Evolutionary conservation across 139 green algal species (phyloP).

Genomic region (Picochlorum costavermella): DNA sequence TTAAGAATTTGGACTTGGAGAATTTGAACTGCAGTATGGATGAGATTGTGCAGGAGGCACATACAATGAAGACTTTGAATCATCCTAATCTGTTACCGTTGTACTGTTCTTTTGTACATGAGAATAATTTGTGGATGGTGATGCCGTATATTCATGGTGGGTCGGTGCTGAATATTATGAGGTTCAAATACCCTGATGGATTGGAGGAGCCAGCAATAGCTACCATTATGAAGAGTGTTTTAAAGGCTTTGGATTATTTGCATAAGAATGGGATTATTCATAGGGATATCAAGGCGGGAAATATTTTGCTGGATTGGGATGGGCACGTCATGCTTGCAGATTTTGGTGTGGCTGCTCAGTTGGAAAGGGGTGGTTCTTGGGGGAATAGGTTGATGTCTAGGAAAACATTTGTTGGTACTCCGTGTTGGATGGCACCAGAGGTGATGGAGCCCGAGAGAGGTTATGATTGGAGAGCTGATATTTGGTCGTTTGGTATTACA

Average conservation of each 20-base stretch:
- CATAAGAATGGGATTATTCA: slow-evolving; percentile 92
- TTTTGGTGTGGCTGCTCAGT: slow-evolving; percentile 91
- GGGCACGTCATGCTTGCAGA: slow-evolving; percentile 88
- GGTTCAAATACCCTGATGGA: slow-evolving; percentile 75
- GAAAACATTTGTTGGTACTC: slow-evolving; percentile 85
- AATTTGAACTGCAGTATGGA: slow-evolving; percentile 82
- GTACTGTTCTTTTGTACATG: slow-evolving; percentile 84
- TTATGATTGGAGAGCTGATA: slow-evolving; percentile 86
- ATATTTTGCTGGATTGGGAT: slow-evolving; percentile 91
- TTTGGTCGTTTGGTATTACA: slow-evolving; percentile 99
- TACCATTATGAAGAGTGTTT: slow-evolving; percentile 86
- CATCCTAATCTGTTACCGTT: slow-evolving; percentile 94
- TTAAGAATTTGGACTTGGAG: slow-evolving; percentile 97
- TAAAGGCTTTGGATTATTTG: slow-evolving; percentile 93
- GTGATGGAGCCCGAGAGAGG: slow-evolving; percentile 89
- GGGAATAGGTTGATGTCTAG: slow-evolving; percentile 60
- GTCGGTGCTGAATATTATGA: slow-evolving; percentile 81
- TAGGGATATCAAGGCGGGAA: slow-evolving; percentile 96
- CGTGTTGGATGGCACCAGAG: slow-evolving; percentile 98
- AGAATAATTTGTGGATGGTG: slow-evolving; percentile 91
- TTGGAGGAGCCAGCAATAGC: slow-evolving; percentile 87
- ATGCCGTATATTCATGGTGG: slow-evolving; percentile 76
- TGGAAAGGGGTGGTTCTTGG: slow-evolving; percentile 82
- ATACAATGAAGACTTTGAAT: slow-evolving; percentile 87
- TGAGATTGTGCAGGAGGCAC: slow-evolving; percentile 89